These are phyloP conservation scores for Hericium alpestre DNA, from an alignment of 768 basidiomycete species.

Conservation along the genomic window DNA sequence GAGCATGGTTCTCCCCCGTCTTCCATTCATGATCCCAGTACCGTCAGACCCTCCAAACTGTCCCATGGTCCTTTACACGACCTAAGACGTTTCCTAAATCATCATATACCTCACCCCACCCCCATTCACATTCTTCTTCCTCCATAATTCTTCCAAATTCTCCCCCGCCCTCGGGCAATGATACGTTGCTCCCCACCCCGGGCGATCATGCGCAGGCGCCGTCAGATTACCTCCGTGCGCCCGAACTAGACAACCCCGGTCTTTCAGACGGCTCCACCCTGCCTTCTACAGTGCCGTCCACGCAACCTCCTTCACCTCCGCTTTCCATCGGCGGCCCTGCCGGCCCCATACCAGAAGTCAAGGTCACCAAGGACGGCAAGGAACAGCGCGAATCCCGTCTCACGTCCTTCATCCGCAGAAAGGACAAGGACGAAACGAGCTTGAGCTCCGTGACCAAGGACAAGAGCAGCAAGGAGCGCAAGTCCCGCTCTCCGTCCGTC, in stretches of 20 bases:
- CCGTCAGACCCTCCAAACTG: slow-evolving; percentile 22
- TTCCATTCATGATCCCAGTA: too few relatives aligned
- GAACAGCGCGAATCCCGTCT: slow-evolving; percentile 20
- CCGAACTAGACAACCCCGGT: slow-evolving; percentile 26
- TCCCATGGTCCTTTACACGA: slow-evolving; percentile 76
- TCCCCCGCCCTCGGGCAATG: slow-evolving; percentile 15
- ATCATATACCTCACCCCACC: slow-evolving; percentile 63
- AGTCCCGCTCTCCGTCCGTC: slow-evolving; percentile 19
- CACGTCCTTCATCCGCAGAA: slow-evolving; percentile 24
- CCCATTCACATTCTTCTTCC: slow-evolving; percentile 17
- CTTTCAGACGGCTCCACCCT: slow-evolving; percentile 19
- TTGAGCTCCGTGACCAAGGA: background rate
- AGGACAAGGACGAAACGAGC: slow-evolving; percentile 20
- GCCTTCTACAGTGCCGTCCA: slow-evolving; percentile 9
- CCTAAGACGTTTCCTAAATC: slow-evolving; percentile 89
- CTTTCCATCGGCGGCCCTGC: slow-evolving; percentile 3
- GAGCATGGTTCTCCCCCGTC: too few relatives aligned
- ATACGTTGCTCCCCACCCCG: slow-evolving; percentile 20
- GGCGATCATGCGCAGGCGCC: slow-evolving; percentile 21
- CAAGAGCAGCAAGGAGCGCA: slow-evolving; percentile 4
- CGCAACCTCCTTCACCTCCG: slow-evolving; percentile 14
- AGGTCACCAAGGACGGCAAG: slow-evolving; percentile 6
- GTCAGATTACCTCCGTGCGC: slow-evolving; percentile 24
- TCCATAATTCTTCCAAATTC: slow-evolving; percentile 13
- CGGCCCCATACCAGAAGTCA: background rate